These are phyloP conservation scores for Malus orientalis DNA, from an alignment of 306 rosid species.

Conservation along the genomic window DNA sequence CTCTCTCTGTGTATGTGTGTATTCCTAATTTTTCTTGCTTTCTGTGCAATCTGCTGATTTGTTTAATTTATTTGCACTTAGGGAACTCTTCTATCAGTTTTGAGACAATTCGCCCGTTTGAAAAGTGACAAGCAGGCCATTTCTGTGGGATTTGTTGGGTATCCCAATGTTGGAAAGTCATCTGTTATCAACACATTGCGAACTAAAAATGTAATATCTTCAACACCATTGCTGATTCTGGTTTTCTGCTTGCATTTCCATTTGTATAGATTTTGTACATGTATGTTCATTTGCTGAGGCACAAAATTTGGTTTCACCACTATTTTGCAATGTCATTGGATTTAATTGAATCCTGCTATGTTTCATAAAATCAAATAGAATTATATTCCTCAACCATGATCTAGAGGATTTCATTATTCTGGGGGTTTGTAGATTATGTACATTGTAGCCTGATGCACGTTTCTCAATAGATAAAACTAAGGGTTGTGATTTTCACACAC, in stretches of 20 bases:
- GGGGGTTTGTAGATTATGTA: too few relatives aligned
- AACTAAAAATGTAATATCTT: conserved; percentile 62
- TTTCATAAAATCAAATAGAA: not conserved
- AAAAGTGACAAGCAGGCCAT: conserved; percentile 95
- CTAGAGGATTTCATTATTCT: not conserved
- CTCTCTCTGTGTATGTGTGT: not conserved
- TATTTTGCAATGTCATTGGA: not conserved
- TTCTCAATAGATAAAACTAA: too few relatives aligned
- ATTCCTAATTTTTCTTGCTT: not conserved
- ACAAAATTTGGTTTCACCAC: not conserved
- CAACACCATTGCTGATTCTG: conserved; percentile 11
- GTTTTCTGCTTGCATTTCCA: not conserved
- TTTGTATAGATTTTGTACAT: not conserved
- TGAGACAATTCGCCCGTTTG: conserved; percentile 83
- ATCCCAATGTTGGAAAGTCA: conserved; percentile 97
- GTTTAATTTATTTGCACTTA: conserved; percentile 6
- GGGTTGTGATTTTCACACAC: too few relatives aligned
- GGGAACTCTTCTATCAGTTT: conserved; percentile 92
- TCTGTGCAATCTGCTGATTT: not conserved
- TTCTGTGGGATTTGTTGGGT: conserved; percentile 94
- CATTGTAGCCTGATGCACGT: too few relatives aligned
- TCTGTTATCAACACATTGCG: conserved; percentile 85
- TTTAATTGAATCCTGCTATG: not conserved
- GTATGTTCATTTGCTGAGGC: not conserved
- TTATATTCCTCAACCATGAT: not conserved